phyloP scores from a whole-genome alignment of 2,329 filamentous ascomycete genomes.

The Teratosphaeria zuluensis region DNA sequence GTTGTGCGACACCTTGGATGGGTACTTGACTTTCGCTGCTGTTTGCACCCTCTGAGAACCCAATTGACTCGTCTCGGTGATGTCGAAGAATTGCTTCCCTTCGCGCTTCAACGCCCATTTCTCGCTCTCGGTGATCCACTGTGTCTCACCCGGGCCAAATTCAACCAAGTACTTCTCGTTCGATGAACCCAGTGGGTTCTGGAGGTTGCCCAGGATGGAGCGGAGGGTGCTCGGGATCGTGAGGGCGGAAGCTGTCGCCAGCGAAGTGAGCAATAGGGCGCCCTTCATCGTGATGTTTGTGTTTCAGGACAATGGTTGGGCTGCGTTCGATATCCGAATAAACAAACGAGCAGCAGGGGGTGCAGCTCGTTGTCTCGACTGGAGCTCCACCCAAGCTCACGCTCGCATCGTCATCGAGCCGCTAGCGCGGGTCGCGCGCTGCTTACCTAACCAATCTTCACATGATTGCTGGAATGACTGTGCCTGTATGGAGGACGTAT shows the following conservation, averaged over 20 bases:
- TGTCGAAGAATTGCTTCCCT: slow-evolving; percentile 87
- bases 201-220: slow-evolving; percentile 4
- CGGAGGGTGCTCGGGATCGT: slow-evolving; percentile 5
- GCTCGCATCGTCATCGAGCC: neutral
- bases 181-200: slow-evolving; percentile 18
- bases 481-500: too few species aligned
- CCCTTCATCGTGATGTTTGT: slow-evolving; percentile 5
- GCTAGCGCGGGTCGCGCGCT: neutral
- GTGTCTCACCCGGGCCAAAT: slow-evolving; percentile 68
- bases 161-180: slow-evolving; percentile 65
- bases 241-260: slow-evolving; percentile 7
- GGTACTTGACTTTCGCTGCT: slow-evolving; percentile 49
- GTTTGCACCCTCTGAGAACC: slow-evolving; percentile 8
- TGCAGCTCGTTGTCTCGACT: neutral
- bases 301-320: neutral
- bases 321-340: neutral
- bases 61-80: slow-evolving; percentile 61
- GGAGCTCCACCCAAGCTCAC: neutral
- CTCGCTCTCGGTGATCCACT: slow-evolving; percentile 86
- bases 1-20: slow-evolving; percentile 55
- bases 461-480: too few species aligned
- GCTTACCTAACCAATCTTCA: neutral
- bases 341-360: neutral
- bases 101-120: slow-evolving; percentile 83
- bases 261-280: neutral